Conservation (phyloP, 306 rosid species). For the Lablab purpureus region DNA sequence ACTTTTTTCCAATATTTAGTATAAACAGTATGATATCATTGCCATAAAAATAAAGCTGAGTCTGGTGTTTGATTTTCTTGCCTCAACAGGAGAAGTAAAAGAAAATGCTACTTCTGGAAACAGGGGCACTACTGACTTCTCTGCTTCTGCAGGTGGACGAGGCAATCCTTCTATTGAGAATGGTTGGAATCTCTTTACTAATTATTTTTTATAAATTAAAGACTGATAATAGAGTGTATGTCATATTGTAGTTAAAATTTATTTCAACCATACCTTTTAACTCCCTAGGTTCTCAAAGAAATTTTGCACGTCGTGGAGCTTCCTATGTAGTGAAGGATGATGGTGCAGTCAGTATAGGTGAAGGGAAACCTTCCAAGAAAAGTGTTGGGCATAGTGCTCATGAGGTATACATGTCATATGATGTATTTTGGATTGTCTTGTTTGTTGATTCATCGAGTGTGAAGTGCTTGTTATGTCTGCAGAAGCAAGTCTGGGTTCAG, state of each 20-base stretch:
- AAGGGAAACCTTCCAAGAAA: constrained; percentile 82
- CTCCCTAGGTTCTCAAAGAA: constrained; percentile 68
- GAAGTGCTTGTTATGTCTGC: constrained; percentile 53
- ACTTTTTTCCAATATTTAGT: constrained; percentile 14
- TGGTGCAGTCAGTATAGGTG: constrained; percentile 58
- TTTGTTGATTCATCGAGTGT: constrained; percentile 29
- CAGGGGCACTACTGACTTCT: constrained; percentile 62
- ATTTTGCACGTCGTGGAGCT: constrained; percentile 78
- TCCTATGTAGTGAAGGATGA: constrained; percentile 70
- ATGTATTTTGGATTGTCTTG: constrained; percentile 13
- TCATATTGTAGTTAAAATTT: constrained; percentile 22
- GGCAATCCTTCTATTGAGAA: constrained; percentile 60
- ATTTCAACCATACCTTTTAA: constrained; percentile 33
- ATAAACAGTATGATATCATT: constrained; percentile 2
- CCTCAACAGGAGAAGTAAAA: constrained; percentile 53
- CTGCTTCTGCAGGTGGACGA: constrained; percentile 61
- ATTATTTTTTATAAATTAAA: constrained; percentile 15
- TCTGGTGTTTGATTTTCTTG: constrained; percentile 44
- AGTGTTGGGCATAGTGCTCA: constrained; percentile 69
- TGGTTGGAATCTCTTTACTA: constrained; percentile 55
- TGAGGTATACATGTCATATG: constrained; percentile 67
- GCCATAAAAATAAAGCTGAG: constrained; percentile 26
- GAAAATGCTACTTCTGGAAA: constrained; percentile 57
- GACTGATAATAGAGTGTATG: not conserved
- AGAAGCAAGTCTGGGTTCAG: constrained; percentile 99